A percentile compares a stretch with the other conserved stretches of the same genome.
Conservation (phyloP, 2,329 filamentous ascomycete genomes). For the Alternaria dauci region DNA sequence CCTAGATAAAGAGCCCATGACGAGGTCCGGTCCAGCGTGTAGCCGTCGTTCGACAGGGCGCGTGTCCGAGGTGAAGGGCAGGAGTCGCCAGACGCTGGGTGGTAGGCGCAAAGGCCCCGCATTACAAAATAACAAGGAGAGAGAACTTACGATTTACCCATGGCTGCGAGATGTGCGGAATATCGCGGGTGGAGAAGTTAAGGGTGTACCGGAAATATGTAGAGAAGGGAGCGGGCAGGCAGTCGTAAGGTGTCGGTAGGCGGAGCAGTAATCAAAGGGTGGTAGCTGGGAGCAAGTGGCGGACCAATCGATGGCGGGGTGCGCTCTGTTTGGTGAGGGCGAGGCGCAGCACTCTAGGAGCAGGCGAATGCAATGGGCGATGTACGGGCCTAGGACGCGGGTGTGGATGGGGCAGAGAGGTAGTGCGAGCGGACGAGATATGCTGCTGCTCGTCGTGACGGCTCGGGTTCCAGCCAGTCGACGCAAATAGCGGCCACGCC, state of each 20-base stretch:
- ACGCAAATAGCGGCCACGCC: conserved; percentile 16
- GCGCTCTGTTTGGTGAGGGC: conserved; percentile 1
- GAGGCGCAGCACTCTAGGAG: conserved; percentile 14
- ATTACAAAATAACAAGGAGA: conserved; percentile 24
- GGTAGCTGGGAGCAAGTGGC: conserved; percentile 22
- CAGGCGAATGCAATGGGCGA: not conserved
- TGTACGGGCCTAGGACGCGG: not conserved
- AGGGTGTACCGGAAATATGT: conserved; percentile 17
- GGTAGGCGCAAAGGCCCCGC: conserved; percentile 21
- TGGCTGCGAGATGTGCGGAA: conserved; percentile 27
- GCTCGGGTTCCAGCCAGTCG: conserved; percentile 13
- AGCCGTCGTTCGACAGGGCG: conserved; percentile 11
- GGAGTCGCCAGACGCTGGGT: conserved; percentile 24
- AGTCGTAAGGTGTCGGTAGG: conserved; percentile 21
- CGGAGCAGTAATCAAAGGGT: conserved; percentile 23
- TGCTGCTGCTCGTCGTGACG: conserved; percentile 12
- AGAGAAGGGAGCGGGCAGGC: conserved; percentile 22
- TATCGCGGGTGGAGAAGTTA: conserved; percentile 6
- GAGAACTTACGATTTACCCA: conserved; percentile 55
- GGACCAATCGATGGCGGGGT: conserved; percentile 32
- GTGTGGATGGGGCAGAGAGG: not conserved
- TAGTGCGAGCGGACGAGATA: conserved; percentile 8
- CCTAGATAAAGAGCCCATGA: conserved; percentile 17
- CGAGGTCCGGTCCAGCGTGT: conserved; percentile 5
- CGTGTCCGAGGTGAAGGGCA: conserved; percentile 29